Conservation (phyloP, 2,329 filamentous ascomycete species). For the Botryosphaeria agaves region DNA sequence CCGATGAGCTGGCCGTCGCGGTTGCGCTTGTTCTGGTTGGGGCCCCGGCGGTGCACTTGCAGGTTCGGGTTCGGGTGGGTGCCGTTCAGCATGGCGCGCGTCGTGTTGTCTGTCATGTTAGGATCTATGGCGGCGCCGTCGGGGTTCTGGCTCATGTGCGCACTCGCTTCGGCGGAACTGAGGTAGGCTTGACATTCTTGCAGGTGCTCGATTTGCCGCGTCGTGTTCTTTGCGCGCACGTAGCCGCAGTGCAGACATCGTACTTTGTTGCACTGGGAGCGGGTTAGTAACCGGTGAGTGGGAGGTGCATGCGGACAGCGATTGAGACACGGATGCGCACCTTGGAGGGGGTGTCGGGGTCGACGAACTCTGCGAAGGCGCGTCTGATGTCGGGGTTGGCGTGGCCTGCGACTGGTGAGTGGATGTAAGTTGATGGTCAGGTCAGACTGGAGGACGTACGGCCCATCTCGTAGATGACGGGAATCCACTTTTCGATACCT, state of each 20-base stretch:
- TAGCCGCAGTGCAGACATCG: constrained; percentile 31
- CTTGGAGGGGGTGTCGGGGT: constrained; percentile 22
- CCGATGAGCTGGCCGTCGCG: constrained; percentile 20
- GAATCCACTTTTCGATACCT: too few species aligned
- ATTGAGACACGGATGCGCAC: constrained; percentile 3
- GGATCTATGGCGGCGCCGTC: constrained; percentile 8
- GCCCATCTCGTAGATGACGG: too few species aligned
- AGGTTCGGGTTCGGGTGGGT: constrained; percentile 31
- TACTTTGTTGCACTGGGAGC: constrained; percentile 26
- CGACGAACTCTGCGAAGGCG: constrained; percentile 22
- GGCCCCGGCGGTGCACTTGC: constrained; percentile 24
- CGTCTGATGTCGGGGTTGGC: constrained; percentile 24
- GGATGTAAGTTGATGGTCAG: too few species aligned
- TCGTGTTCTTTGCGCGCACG: constrained; percentile 32
- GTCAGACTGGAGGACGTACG: too few species aligned
- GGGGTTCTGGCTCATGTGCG: constrained; percentile 9
- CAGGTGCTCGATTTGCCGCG: constrained; percentile 32
- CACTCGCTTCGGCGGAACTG: constrained; percentile 24
- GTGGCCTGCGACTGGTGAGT: too few species aligned
- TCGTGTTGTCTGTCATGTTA: constrained; percentile 5
- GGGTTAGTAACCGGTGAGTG: not conserved
- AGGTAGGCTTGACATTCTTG: constrained; percentile 27
- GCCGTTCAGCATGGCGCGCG: constrained; percentile 23
- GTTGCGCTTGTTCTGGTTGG: constrained; percentile 18
- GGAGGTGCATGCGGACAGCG: not conserved